Conservation (phyloP, 306 rosid genomes). For the Inga leiocalycina region DNA sequence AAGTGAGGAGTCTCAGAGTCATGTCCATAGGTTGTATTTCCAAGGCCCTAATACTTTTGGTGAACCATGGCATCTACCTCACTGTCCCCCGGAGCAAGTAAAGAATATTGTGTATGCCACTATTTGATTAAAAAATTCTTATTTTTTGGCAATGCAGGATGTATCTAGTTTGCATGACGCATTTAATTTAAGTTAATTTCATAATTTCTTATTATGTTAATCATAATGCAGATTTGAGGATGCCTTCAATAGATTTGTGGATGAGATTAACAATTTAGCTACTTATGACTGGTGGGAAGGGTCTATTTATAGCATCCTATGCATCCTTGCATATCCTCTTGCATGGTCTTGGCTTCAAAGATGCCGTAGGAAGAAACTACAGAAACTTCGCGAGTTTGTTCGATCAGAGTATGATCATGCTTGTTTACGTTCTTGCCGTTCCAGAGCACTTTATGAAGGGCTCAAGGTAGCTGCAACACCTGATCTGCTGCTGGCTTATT, state of each 20-base stretch:
- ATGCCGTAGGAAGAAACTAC: slow-evolving; percentile 79
- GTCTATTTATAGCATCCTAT: slow-evolving; percentile 81
- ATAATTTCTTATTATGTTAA: slow-evolving; percentile 22
- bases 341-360: slow-evolving; percentile 99
- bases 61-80: slow-evolving; percentile 97
- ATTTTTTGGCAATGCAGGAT: slow-evolving; percentile 14
- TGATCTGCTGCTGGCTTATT: slow-evolving; percentile 89
- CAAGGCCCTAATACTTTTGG: slow-evolving; percentile 98
- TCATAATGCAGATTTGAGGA: slow-evolving; percentile 79
- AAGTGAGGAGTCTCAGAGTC: slow-evolving; percentile 90
- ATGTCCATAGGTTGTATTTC: slow-evolving; percentile 92
- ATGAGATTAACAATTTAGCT: slow-evolving; percentile 84
- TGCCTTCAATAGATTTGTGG: slow-evolving; percentile 93
- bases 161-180: slow-evolving; percentile 29
- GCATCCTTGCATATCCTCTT: slow-evolving; percentile 78
- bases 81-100: slow-evolving; percentile 93
- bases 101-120: slow-evolving; percentile 87
- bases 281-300: slow-evolving; percentile 99
- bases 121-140: slow-evolving; percentile 14
- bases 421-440: slow-evolving; percentile 92
- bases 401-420: slow-evolving; percentile 97
- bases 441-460: slow-evolving; percentile 99
- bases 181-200: not conserved
- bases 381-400: slow-evolving; percentile 86
- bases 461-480: slow-evolving; percentile 93